Evolutionary conservation across 352 stramenopile species (phyloP), one percentile per base, ranked within the genome.

Genomic region (Pythium periplocum): DNA sequence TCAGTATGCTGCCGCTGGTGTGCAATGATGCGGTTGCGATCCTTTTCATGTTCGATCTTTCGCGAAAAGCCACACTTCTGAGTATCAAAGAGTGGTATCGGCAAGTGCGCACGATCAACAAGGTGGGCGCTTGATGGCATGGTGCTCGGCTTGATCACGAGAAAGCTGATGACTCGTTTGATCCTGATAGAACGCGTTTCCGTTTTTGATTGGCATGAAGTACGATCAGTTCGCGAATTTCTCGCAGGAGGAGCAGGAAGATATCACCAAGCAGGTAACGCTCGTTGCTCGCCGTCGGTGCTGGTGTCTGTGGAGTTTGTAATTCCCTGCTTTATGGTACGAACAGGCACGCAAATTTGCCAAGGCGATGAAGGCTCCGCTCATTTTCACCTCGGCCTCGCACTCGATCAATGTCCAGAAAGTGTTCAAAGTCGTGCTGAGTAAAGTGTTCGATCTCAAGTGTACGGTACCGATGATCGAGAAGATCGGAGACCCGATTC

Each of bases 331-430:
- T 26, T 26, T 26, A 26, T 33, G 17, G 11, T 45, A 5, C 26
- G 17, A 1, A 26, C 51, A 97, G 80, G 92, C 92, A 31, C 85
- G 92, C 53, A 97, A 97, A 66, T 98, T 96, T 59, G 89, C 92
- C 11, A 96, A 95, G 64, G 92, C 91, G 12, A 98, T 98, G 92
- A 96, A 97, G 45, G 92, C 92, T 37, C 92, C 92, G 46, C 71
- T 98, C 33, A 96, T 98, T 42, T 98, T 98, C 64, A 97, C 86
- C 49, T 97, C 87, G 33, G 83, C 90, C 5, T 95, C 81, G 50
- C 88, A 98, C 71, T 97, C 90, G 33, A 97, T 98, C 61, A 98
- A 98, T 70, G 89, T 98, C 32, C 88, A 97, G 52, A 98, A 98
- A 73, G 82, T 98, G 46, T 97, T 98, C 71, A 97, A 98, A 61